A percentile compares a stretch with the other conserved stretches of the same genome.
Evolutionary conservation across 257 asterid genomes (phyloP).

Genomic region (Penstemon newberryi): DNA sequence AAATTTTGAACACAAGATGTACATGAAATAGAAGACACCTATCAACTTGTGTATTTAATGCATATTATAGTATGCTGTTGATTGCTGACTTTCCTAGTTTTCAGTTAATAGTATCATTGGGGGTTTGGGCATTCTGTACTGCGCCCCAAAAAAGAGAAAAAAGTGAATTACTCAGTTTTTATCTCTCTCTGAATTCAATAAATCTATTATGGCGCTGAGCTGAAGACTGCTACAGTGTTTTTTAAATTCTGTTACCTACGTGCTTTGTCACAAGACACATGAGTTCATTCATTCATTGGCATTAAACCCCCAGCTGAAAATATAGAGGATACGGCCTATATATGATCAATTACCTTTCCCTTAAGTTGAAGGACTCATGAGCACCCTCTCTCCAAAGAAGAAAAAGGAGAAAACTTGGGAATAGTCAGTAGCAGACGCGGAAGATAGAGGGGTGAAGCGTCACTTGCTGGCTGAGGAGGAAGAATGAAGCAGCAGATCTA

Average conservation of each 20-base stretch:
- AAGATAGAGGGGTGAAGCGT: background rate
- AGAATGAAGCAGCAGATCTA: background rate
- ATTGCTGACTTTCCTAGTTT: background rate
- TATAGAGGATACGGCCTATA: background rate
- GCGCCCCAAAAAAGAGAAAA: background rate
- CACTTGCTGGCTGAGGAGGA: background rate
- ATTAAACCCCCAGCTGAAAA: background rate
- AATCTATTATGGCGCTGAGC: background rate
- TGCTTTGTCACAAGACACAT: background rate
- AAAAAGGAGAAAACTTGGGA: no score
- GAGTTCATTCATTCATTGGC: background rate
- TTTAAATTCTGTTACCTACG: background rate
- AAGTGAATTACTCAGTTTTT: background rate
- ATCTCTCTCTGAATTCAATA: background rate
- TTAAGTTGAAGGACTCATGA: no score
- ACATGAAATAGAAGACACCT: constrained; percentile 4
- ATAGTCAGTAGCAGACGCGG: no score
- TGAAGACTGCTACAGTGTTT: constrained; percentile 3
- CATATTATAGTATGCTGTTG: constrained; percentile 7
- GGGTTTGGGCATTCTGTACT: background rate
- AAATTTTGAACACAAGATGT: background rate
- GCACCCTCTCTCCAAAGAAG: background rate
- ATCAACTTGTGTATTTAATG: constrained; percentile 5
- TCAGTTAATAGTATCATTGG: background rate
- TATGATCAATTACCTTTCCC: background rate